Percentiles rank a stretch among this genome's conserved stretches.
Conservation (phyloP, 768 basidiomycete species). For the Tulasnella sp. region DNA sequence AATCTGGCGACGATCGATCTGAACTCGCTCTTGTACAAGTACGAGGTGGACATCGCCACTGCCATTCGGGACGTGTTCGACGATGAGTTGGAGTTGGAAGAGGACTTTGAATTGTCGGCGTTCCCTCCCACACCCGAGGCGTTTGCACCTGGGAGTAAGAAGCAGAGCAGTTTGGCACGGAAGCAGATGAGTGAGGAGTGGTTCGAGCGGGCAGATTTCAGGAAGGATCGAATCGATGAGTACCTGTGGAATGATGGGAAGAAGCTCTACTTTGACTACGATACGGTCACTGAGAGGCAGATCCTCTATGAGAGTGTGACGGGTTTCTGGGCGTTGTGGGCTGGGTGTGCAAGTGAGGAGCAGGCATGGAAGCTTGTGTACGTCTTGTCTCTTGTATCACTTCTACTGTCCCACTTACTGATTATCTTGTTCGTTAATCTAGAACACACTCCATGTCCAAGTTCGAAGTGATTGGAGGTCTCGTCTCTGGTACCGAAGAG, state of each 20-base stretch:
- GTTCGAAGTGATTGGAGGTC: constrained; percentile 91
- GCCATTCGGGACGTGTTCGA: constrained; percentile 93
- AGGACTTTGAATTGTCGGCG: constrained; percentile 82
- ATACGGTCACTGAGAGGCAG: constrained; percentile 83
- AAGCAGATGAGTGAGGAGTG: constrained; percentile 77
- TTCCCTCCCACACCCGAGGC: constrained; percentile 76
- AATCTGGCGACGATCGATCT: constrained; percentile 95
- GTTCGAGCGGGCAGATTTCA: constrained; percentile 80
- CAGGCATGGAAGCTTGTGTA: constrained; percentile 91
- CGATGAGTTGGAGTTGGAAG: constrained; percentile 82
- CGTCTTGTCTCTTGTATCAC: constrained; percentile 27
- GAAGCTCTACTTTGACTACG: constrained; percentile 92
- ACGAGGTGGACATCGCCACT: constrained; percentile 96
- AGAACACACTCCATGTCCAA: constrained; percentile 77
- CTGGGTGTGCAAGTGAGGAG: constrained; percentile 91
- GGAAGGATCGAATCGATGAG: constrained; percentile 79
- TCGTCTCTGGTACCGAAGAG: constrained; percentile 94
- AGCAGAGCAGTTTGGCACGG: constrained; percentile 49
- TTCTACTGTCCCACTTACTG: neutral
- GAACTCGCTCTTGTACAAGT: constrained; percentile 94
- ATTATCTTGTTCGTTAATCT: constrained; percentile 20
- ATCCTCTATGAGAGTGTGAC: constrained; percentile 96
- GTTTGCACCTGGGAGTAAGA: constrained; percentile 45
- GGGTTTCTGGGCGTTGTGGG: constrained; percentile 93
- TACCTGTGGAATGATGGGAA: constrained; percentile 96